Conservation (phyloP, 345 rosid species). For the Dimocarpus longan region DNA sequence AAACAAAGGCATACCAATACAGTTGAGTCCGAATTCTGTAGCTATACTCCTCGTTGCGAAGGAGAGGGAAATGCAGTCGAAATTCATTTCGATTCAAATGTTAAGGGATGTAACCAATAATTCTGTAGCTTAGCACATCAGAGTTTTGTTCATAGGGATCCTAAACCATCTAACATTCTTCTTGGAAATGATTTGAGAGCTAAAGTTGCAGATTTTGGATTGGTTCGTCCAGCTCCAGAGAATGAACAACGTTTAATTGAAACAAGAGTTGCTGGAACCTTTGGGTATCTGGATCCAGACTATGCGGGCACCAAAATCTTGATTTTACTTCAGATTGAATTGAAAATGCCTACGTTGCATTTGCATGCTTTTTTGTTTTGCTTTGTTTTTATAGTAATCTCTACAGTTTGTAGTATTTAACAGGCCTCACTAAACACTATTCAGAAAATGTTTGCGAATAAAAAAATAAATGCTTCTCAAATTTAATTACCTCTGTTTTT, state of each 20-base stretch:
- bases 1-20: constrained; percentile 40
- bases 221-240: constrained; percentile 56
- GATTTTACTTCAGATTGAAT: too few species aligned
- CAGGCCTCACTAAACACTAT: too few species aligned
- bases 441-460: too few species aligned
- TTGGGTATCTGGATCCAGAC: constrained; percentile 67
- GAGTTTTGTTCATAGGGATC: constrained; percentile 63
- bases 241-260: constrained; percentile 40
- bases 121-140: constrained; percentile 50
- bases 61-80: constrained; percentile 31
- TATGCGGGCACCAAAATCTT: constrained; percentile 40
- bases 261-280: constrained; percentile 58
- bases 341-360: too few species aligned
- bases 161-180: constrained; percentile 57
- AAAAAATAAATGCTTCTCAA: too few species aligned
- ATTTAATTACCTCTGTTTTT: too few species aligned
- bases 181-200: constrained; percentile 60
- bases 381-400: too few species aligned
- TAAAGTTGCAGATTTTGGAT: constrained; percentile 63
- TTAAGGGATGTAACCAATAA: constrained; percentile 41
- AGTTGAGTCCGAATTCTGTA: constrained; percentile 40
- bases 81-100: constrained; percentile 22
- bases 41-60: constrained; percentile 30
- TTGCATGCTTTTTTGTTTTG: too few species aligned
- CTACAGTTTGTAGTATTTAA: too few species aligned